Conservation (phyloP, 495 filamentous ascomycete genomes). For the Lepidopterella palustris region DNA sequence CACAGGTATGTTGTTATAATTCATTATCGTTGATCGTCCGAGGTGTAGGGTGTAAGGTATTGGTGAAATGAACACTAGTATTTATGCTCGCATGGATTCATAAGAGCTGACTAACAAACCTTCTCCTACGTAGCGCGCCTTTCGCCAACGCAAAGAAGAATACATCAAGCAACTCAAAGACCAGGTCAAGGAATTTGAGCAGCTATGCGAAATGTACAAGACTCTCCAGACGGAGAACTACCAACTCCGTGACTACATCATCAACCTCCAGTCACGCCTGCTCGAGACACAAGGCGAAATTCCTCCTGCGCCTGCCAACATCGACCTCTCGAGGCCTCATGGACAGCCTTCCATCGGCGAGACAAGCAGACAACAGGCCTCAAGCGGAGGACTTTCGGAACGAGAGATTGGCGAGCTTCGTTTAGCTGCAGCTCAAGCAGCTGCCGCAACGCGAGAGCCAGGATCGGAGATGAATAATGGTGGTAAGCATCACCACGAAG, state of each 20-base stretch:
- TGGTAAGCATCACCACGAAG: conserved; percentile 23
- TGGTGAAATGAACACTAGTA: not conserved
- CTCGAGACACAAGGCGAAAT: conserved; percentile 76
- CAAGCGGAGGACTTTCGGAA: conserved; percentile 24
- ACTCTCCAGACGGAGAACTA: conserved; percentile 80
- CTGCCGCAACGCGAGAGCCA: conserved; percentile 19
- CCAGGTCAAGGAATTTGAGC: conserved; percentile 69
- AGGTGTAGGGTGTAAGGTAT: not conserved
- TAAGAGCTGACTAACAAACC: conserved; percentile 15
- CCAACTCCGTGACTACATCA: conserved; percentile 81
- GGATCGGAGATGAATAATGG: conserved; percentile 21
- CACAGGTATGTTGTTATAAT: conserved; percentile 61
- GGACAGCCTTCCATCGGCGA: conserved; percentile 16
- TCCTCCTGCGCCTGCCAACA: conserved; percentile 68
- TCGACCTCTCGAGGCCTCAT: conserved; percentile 44
- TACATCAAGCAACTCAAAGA: conserved; percentile 97
- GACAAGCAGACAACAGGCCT: conserved; percentile 1
- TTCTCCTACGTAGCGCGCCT: conserved; percentile 65
- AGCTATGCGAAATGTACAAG: conserved; percentile 65
- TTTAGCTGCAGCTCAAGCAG: conserved; percentile 25
- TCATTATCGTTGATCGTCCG: not conserved
- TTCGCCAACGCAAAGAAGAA: conserved; percentile 93
- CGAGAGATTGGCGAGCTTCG: conserved; percentile 29
- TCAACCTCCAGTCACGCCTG: conserved; percentile 81
- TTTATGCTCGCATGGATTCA: not conserved